Conservation (phyloP, 345 rosid species). For the Linum lewisii region DNA sequence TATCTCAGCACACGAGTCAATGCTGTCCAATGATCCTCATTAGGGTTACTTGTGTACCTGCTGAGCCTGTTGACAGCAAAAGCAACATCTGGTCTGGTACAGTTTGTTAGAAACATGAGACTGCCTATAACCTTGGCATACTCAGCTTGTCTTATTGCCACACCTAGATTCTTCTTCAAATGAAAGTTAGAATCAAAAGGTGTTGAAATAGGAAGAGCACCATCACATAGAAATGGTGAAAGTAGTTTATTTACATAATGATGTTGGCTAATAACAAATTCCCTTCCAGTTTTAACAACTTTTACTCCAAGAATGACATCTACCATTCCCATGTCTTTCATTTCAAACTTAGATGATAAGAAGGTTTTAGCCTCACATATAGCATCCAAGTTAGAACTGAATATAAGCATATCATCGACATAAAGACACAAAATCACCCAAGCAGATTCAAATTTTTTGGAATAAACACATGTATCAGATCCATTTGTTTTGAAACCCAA, state of each 20-base stretch:
- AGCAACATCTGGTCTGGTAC: neutral
- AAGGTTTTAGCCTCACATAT: neutral
- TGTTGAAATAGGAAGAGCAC: neutral
- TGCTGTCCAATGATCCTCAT: neutral
- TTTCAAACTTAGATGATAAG: neutral
- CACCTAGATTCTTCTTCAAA: too few relatives aligned
- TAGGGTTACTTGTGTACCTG: neutral
- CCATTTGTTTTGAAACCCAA: neutral
- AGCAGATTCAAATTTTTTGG: neutral
- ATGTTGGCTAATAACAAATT: neutral
- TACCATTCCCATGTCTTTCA: too few relatives aligned
- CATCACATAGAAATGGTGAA: neutral
- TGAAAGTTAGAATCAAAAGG: too few relatives aligned
- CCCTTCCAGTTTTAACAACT: too few relatives aligned
- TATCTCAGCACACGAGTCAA: neutral
- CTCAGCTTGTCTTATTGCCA: too few relatives aligned
- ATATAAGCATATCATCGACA: neutral
- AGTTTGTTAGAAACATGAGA: neutral
- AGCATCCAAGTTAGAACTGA: neutral
- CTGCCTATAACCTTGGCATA: too few relatives aligned
- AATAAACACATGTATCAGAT: neutral
- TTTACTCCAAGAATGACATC: too few relatives aligned
- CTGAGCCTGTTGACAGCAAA: conserved; percentile 3
- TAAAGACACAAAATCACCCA: too few relatives aligned
- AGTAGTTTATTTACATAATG: conserved; percentile 4